phyloP scores from a whole-genome alignment of 2,329 filamentous ascomycete genomes.

The Elsinoe necatrix region DNA sequence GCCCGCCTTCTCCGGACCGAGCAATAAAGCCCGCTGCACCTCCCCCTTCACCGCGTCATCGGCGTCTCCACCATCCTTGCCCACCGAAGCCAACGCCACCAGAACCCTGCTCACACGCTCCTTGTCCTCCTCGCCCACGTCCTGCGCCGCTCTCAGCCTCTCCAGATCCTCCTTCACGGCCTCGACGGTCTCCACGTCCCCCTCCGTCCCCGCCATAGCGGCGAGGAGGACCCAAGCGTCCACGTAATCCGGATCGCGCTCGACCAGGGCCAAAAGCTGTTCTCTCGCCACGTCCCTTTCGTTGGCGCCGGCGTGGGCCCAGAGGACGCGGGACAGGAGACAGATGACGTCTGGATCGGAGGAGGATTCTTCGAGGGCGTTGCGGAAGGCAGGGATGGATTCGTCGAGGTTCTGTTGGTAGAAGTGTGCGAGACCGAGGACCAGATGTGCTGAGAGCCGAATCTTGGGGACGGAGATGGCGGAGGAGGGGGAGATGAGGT shows the following conservation, averaged over 20 bases:
- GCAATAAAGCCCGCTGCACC: constrained; percentile 67
- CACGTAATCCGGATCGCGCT: constrained; percentile 64
- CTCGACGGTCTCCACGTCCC: constrained; percentile 68
- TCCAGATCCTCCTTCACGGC: constrained; percentile 74
- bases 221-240: constrained; percentile 74
- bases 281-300: constrained; percentile 69
- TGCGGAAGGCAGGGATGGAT: constrained; percentile 70
- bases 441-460: constrained; percentile 76
- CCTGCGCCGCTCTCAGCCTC: constrained; percentile 58
- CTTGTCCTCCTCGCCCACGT: constrained; percentile 55
- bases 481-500: constrained; percentile 55
- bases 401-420: constrained; percentile 56
- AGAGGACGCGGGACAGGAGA: constrained; percentile 80
- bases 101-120: constrained; percentile 65
- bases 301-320: constrained; percentile 72
- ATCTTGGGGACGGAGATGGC: constrained; percentile 59
- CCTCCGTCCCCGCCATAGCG: constrained; percentile 72
- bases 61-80: constrained; percentile 36
- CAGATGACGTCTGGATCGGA: constrained; percentile 77
- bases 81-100: constrained; percentile 58
- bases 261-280: constrained; percentile 71
- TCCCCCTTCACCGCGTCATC: constrained; percentile 46
- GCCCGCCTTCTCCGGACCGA: constrained; percentile 67
- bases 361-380: constrained; percentile 67
- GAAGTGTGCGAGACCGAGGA: constrained; percentile 74